A percentile compares a stretch with the other conserved stretches of the same genome.
These are phyloP conservation scores for Lentinula edodes DNA, from an alignment of 768 basidiomycete genomes.

Conservation along the genomic window DNA sequence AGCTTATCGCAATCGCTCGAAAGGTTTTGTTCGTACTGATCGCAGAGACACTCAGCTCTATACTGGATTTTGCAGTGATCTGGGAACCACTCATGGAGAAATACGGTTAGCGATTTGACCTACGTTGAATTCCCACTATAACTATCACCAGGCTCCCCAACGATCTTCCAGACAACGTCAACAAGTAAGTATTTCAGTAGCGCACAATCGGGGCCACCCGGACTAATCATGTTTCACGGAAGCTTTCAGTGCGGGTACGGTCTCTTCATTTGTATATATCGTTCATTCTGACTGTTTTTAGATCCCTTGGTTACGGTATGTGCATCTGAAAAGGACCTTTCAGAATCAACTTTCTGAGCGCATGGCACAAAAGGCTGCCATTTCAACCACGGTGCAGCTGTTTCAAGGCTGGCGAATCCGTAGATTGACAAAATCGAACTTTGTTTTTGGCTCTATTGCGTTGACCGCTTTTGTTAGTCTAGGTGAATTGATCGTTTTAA, in stretches of 20 bases:
- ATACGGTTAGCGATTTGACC: slow-evolving; percentile 15
- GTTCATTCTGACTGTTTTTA: slow-evolving; percentile 3
- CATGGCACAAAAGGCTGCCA: slow-evolving; percentile 22
- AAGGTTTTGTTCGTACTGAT: slow-evolving; percentile 14
- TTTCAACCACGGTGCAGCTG: slow-evolving; percentile 35
- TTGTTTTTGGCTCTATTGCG: slow-evolving; percentile 22
- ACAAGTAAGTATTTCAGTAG: neutral
- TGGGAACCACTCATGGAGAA: slow-evolving; percentile 13
- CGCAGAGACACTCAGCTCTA: slow-evolving; percentile 13
- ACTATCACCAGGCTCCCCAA: neutral
- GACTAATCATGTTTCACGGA: neutral
- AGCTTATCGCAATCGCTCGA: neutral
- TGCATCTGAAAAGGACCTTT: neutral
- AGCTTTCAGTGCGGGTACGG: neutral
- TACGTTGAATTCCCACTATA: slow-evolving; percentile 5
- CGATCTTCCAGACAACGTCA: neutral
- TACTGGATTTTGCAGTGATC: slow-evolving; percentile 13
- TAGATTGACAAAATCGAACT: slow-evolving; percentile 23
- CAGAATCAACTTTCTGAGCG: neutral
- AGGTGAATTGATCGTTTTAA: slow-evolving; percentile 16
- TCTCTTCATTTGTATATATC: neutral
- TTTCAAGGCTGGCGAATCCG: slow-evolving; percentile 36
- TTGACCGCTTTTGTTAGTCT: slow-evolving; percentile 22
- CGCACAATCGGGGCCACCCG: neutral
- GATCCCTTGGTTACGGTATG: slow-evolving; percentile 30